These are phyloP conservation scores for Psilocybe azurescens DNA, from an alignment of 768 basidiomycete genomes.

Conservation along the genomic window DNA sequence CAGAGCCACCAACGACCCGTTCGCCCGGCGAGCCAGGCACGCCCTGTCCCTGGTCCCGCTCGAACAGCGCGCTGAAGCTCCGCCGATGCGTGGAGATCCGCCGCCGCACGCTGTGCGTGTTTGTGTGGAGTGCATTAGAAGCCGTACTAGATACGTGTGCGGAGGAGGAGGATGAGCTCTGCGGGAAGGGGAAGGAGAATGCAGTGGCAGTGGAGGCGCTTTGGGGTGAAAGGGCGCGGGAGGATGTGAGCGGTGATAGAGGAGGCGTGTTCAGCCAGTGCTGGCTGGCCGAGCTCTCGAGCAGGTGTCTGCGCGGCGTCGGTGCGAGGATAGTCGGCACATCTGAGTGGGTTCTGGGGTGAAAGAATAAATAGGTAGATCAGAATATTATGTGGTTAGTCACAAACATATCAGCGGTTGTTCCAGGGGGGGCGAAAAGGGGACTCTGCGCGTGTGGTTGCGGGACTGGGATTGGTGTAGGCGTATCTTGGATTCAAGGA, in stretches of 20 bases:
- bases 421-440: neutral
- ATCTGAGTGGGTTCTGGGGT: conserved; percentile 10
- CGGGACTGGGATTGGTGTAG: conserved; percentile 34
- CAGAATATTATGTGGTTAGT: neutral
- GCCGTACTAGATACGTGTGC: neutral
- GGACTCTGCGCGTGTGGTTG: conserved; percentile 18
- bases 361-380: conserved; percentile 1
- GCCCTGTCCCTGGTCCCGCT: conserved; percentile 35
- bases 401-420: neutral
- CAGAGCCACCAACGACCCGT: conserved; percentile 12
- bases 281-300: conserved; percentile 63
- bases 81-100: conserved; percentile 19
- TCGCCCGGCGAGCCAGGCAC: conserved; percentile 12
- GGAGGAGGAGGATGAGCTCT: neutral
- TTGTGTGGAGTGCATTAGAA: neutral
- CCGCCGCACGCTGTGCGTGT: conserved; percentile 5
- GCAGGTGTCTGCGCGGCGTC: conserved; percentile 66
- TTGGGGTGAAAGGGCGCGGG: conserved; percentile 31
- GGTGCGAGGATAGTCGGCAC: conserved; percentile 59
- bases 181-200: neutral
- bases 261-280: conserved; percentile 62
- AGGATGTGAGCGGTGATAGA: conserved; percentile 53
- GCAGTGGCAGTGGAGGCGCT: neutral
- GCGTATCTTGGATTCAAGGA: conserved; percentile 34
- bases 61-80: conserved; percentile 49